A percentile compares a stretch with the other conserved stretches of the same genome.
These are phyloP conservation scores for Penicillium concentricum DNA, from an alignment of 2,329 filamentous ascomycete species.

Conservation along the genomic window DNA sequence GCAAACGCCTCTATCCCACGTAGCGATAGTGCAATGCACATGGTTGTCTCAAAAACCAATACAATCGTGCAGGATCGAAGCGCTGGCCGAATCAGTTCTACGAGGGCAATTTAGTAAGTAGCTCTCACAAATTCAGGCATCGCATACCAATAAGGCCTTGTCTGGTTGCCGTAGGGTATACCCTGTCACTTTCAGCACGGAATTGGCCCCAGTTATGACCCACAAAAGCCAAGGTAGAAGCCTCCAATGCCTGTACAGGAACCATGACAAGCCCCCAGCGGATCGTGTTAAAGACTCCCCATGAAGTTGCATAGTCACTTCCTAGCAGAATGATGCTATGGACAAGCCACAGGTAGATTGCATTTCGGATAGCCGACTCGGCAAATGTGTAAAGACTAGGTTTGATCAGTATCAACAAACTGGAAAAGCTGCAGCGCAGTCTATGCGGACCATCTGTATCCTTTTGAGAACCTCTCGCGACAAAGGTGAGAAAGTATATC, in stretches of 20 bases:
- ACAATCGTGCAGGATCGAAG: constrained; percentile 51
- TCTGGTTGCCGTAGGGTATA: background rate
- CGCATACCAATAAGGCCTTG: constrained; percentile 19
- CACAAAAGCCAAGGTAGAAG: constrained; percentile 63
- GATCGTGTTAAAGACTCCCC: constrained; percentile 72
- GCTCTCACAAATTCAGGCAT: background rate
- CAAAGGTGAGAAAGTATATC: constrained; percentile 57
- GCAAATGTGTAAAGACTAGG: constrained; percentile 61
- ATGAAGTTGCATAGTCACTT: constrained; percentile 66
- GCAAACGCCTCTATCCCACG: constrained; percentile 62
- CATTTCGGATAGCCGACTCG: constrained; percentile 67
- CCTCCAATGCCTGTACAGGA: constrained; percentile 65
- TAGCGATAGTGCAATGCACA: constrained; percentile 62
- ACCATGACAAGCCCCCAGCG: constrained; percentile 75
- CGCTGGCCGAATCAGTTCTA: constrained; percentile 53
- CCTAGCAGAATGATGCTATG: constrained; percentile 64
- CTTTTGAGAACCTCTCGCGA: constrained; percentile 21
- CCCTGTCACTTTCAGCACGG: background rate
- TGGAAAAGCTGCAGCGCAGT: constrained; percentile 17
- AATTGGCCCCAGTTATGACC: constrained; percentile 64
- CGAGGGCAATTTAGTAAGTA: background rate
- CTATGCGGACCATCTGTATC: background rate
- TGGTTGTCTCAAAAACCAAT: constrained; percentile 53
- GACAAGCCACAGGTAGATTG: constrained; percentile 70
- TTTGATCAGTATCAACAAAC: constrained; percentile 52